These are phyloP conservation scores for Citrus australasica DNA, from an alignment of 345 rosid species.

Conservation along the genomic window DNA sequence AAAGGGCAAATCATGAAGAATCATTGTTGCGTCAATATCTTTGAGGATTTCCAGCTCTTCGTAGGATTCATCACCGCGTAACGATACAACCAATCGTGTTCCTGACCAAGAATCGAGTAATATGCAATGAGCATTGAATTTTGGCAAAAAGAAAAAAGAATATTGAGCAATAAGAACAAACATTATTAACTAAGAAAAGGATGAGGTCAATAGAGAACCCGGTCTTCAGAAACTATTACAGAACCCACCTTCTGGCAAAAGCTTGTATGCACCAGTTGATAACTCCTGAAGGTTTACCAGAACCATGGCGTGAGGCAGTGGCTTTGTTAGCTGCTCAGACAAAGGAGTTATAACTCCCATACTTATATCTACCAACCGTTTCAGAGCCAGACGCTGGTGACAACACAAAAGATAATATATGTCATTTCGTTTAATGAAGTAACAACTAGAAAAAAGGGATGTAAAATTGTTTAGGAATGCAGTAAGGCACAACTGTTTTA, in stretches of 20 bases:
- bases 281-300: slow-evolving; percentile 89
- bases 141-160: neutral
- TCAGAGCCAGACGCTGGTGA: slow-evolving; percentile 86
- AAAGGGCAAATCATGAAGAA: slow-evolving; percentile 76
- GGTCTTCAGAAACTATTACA: neutral
- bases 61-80: slow-evolving; percentile 77
- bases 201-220: neutral
- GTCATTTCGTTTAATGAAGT: slow-evolving; percentile 15
- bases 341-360: slow-evolving; percentile 92
- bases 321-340: slow-evolving; percentile 93
- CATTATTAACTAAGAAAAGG: slow-evolving; percentile 5
- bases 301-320: slow-evolving; percentile 89
- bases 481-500: neutral
- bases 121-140: slow-evolving; percentile 1
- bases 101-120: slow-evolving; percentile 39
- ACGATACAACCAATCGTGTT: slow-evolving; percentile 82
- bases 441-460: neutral
- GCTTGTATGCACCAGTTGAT: slow-evolving; percentile 86
- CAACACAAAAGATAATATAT: slow-evolving; percentile 9
- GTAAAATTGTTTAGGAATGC: neutral
- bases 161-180: neutral
- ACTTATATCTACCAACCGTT: slow-evolving; percentile 84
- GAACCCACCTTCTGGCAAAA: slow-evolving; percentile 89
- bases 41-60: slow-evolving; percentile 79
- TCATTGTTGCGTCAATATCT: slow-evolving; percentile 65